Evolutionary conservation across 2,329 filamentous ascomycete genomes (phyloP), one percentile per base, ranked within the genome.

Genomic region (Orbilia javanica): DNA sequence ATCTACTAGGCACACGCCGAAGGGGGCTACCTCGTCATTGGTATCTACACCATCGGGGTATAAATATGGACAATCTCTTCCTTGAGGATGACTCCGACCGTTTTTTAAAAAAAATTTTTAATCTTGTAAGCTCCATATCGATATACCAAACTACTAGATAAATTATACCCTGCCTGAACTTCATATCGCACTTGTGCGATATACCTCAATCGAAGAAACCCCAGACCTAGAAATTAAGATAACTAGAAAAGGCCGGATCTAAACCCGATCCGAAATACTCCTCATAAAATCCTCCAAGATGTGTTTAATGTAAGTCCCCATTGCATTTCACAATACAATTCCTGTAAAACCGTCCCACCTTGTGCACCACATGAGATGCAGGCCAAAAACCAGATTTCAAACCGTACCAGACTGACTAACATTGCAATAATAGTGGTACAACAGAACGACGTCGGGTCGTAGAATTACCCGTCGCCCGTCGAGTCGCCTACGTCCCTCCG

Each of bases 391-490:
- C 10, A 11, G 36, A 15, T 15, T 39, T 15, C 36, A 39, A 39
- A 39, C n/a, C 36, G 11, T 13, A 39, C n/a, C n/a, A 39, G 36
- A n/a, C n/a, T n/a, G 13, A 36, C 18, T 52, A 15, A 57, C 22
- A 7, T 22, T 31, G 29, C 13, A 31, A 55, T 4, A 44, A 62
- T 34, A 78, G 74, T 15, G 62, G 60, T 18, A 57, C 74, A 29
- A 72, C 62, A 20, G 67, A 72, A 42, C 67, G 74, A 2, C 62
- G 62, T n/a, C 31, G 55, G 55, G 55, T 60, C 1, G 62, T 68
- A 11, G 74, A 71, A 63, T 72, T 64, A 25, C 74, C 74, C 7
- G 74, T 78, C 52, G 74, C 74, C 52, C 74, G 74, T 29, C 52
- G 53, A 27, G 74, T 78, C 18, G 22, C 52, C 20, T 64, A 72